Base-by-base conservation (phyloP, 495 filamentous ascomycete genomes). In the Hypoxylon fuscum region DNA sequence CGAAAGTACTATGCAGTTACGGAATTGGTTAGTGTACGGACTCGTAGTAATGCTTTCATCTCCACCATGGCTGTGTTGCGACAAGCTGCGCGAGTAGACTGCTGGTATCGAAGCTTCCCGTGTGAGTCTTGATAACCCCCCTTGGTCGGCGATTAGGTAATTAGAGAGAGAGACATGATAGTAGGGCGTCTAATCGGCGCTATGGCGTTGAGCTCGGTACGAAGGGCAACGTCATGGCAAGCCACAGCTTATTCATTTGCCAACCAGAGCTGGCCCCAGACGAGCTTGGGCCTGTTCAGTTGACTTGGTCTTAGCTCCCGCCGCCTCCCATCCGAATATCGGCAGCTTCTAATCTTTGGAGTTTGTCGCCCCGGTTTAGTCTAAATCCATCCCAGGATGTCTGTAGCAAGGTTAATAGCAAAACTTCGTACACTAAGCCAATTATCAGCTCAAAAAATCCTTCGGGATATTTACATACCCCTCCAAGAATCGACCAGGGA, bases 1-100 rank as follows among this genome's bases (percentile, higher is more conserved):
- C 51, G 43, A 50, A 55, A 49, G 46, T 49, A 49, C 34, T 55
- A 5, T 42, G 57, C 34, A 54, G 45, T 17, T 37, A 22, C 2
- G 9, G 5, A 21, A 45, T n/a, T n/a, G 38, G 32, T 8, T 21
- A 25, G 21, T n/a, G 12, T 40, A 29, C 27, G 9, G 27, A 29
- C 27, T n/a, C n/a, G n/a, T n/a, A n/a, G n/a, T n/a, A n/a, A n/a
- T n/a, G n/a, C n/a, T n/a, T n/a, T n/a, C n/a, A n/a, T n/a, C n/a
- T n/a, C n/a, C n/a, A n/a, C n/a, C n/a, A n/a, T n/a, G n/a, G n/a
- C n/a, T n/a, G n/a, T n/a, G n/a, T n/a, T n/a, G n/a, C n/a, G n/a
- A n/a, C n/a, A n/a, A n/a, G n/a, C n/a, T n/a, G n/a, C n/a, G n/a
- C n/a, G n/a, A n/a, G n/a, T n/a, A n/a, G n/a, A n/a, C n/a, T n/a